phyloP scores from a whole-genome alignment of 179 eudicot species.

The Dionaea muscipula region DNA sequence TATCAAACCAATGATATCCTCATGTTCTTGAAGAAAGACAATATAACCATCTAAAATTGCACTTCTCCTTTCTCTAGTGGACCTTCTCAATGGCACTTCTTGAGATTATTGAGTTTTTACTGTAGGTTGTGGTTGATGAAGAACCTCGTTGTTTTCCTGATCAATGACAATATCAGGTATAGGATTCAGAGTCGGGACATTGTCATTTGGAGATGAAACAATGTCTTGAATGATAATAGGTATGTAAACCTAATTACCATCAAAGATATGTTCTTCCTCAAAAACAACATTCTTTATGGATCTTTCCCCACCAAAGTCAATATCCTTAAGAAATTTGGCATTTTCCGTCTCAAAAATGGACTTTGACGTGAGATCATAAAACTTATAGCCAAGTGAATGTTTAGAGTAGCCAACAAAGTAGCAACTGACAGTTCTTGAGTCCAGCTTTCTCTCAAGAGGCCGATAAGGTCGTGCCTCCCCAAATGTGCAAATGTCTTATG shows the following conservation, averaged over 20 bases:
- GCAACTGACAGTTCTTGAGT: background rate
- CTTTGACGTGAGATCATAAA: background rate
- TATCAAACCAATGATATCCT: background rate
- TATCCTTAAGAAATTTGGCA: background rate
- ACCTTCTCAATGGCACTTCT: background rate
- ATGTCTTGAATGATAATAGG: no score
- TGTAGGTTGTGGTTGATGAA: no score
- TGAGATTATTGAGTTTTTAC: no score
- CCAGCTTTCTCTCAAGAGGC: background rate
- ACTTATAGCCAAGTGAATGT: background rate
- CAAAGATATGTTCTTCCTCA: no score
- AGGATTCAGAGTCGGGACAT: no score
- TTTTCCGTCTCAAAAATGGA: background rate
- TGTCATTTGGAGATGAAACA: no score
- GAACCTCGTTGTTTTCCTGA: no score
- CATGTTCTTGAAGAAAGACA: background rate
- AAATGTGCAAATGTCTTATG: slow-evolving; percentile 1
- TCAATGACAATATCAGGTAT: no score
- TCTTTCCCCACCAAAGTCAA: no score
- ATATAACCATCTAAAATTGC: slow-evolving; percentile 1
- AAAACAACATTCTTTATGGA: no score
- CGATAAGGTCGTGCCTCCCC: slow-evolving; percentile 1
- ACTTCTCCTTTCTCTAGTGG: background rate
- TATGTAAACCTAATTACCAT: no score
- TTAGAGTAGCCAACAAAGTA: slow-evolving; percentile 3